Percentiles rank a stretch among this genome's conserved stretches.
phyloP scores from a whole-genome alignment of 768 basidiomycete genomes.

The Russula foetens region DNA sequence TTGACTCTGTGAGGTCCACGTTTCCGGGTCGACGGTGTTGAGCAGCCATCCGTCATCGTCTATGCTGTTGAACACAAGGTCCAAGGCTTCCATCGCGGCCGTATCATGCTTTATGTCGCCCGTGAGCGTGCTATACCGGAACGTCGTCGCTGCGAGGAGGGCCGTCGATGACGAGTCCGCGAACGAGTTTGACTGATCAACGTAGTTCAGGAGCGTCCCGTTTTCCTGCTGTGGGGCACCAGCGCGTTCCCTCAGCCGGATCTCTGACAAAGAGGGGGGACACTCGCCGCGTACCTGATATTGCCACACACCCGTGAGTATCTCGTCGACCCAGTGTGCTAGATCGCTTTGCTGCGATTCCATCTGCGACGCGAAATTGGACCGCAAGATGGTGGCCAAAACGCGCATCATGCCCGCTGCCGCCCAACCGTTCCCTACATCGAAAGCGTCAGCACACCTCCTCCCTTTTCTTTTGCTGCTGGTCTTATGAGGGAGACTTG shows the following conservation, averaged over 20 bases:
- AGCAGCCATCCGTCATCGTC: constrained; percentile 25
- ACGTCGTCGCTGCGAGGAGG: constrained; percentile 47
- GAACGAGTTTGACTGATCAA: constrained; percentile 43
- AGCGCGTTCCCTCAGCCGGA: neutral
- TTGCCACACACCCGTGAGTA: constrained; percentile 36
- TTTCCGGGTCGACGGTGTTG: constrained; percentile 13
- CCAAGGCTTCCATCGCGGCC: constrained; percentile 34
- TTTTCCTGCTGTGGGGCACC: constrained; percentile 28
- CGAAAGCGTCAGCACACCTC: constrained; percentile 1
- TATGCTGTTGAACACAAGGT: constrained; percentile 32
- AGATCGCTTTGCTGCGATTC: constrained; percentile 36
- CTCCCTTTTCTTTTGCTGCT: neutral
- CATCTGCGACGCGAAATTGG: constrained; percentile 33
- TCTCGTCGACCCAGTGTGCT: constrained; percentile 47
- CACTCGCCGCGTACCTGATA: constrained; percentile 31
- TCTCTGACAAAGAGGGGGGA: neutral
- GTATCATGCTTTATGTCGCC: constrained; percentile 31
- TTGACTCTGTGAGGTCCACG: neutral
- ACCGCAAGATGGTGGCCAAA: constrained; percentile 42
- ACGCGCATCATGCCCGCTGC: constrained; percentile 61
- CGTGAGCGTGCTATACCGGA: constrained; percentile 42
- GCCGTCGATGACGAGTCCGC: constrained; percentile 49
- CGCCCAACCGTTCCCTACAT: constrained; percentile 58
- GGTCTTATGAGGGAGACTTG: neutral
- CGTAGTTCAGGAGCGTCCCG: constrained; percentile 46